Evolutionary conservation across 208 protist genomes (phyloP).

Genomic region (Trypanosoma lewisi): DNA sequence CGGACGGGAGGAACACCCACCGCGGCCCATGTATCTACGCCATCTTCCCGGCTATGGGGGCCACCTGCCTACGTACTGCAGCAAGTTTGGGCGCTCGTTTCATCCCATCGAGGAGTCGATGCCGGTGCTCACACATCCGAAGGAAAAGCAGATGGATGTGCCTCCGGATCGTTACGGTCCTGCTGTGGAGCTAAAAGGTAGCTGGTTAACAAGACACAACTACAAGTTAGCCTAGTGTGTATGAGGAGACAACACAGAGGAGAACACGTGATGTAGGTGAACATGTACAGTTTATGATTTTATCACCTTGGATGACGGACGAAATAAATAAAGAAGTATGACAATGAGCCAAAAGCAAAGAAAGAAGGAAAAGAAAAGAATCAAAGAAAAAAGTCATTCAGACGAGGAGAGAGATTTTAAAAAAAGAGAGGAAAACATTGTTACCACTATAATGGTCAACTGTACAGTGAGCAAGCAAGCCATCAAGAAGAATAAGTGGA

Average conservation of each 20-base stretch:
- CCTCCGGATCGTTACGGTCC: slow-evolving; percentile 52
- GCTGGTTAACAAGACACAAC: slow-evolving; percentile 67
- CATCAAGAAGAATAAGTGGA: background rate
- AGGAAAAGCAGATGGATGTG: slow-evolving; percentile 25
- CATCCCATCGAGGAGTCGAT: slow-evolving; percentile 87
- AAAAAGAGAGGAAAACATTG: background rate
- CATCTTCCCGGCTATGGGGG: slow-evolving; percentile 76
- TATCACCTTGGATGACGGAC: background rate
- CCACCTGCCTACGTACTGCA: slow-evolving; percentile 73
- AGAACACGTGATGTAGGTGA: background rate
- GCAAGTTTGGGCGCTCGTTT: slow-evolving; percentile 85
- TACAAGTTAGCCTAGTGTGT: slow-evolving; percentile 61
- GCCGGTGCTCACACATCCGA: slow-evolving; percentile 62
- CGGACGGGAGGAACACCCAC: slow-evolving; percentile 52
- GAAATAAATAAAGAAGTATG: background rate
- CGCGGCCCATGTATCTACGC: slow-evolving; percentile 52
- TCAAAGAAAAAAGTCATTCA: background rate
- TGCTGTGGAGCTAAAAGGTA: slow-evolving; percentile 56
- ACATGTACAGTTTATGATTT: slow-evolving; percentile 17
- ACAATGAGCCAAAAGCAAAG: background rate
- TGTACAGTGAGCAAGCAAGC: background rate
- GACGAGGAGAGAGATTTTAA: background rate
- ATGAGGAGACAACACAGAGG: slow-evolving; percentile 10
- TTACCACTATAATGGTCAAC: background rate
- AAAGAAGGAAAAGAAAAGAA: slow-evolving; percentile 11